Percentiles rank a stretch among this genome's conserved stretches.
Conservation (phyloP, 2,329 filamentous ascomycete species). For the Fusarium haematococcum region DNA sequence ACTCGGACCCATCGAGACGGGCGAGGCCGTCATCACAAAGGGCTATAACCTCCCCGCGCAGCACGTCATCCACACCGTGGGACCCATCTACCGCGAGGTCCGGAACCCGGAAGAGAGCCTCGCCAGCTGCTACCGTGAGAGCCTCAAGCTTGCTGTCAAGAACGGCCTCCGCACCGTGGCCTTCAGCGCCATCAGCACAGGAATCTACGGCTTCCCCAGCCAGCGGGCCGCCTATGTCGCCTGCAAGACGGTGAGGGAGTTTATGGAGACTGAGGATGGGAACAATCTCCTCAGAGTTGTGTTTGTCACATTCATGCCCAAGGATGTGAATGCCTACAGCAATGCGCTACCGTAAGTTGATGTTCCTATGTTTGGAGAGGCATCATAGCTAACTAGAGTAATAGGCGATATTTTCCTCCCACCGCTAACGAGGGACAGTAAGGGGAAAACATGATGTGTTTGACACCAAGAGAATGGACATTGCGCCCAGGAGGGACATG, state of each 20-base stretch:
- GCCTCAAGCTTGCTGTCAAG: conserved; percentile 77
- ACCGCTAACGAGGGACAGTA: neutral
- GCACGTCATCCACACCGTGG: conserved; percentile 91
- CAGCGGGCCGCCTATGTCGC: conserved; percentile 78
- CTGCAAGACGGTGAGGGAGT: conserved; percentile 67
- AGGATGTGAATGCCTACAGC: conserved; percentile 82
- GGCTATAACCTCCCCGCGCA: conserved; percentile 81
- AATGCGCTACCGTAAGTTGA: conserved; percentile 75
- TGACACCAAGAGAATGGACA: neutral
- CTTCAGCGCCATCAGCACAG: conserved; percentile 88
- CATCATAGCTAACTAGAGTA: neutral
- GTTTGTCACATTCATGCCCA: conserved; percentile 85
- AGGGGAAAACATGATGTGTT: neutral
- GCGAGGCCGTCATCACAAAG: conserved; percentile 83
- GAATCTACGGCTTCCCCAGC: conserved; percentile 89
- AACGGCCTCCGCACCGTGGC: conserved; percentile 78
- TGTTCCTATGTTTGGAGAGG: neutral
- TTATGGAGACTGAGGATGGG: conserved; percentile 61
- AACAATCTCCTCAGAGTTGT: conserved; percentile 76
- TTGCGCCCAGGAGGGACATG: neutral
- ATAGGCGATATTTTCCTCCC: conserved; percentile 45
- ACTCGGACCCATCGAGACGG: conserved; percentile 79
- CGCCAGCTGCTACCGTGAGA: conserved; percentile 74
- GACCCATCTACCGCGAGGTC: conserved; percentile 75
- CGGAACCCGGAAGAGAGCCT: conserved; percentile 62